Base-by-base conservation (phyloP, 2,329 filamentous ascomycete genomes). In the Alternaria conjuncta region DNA sequence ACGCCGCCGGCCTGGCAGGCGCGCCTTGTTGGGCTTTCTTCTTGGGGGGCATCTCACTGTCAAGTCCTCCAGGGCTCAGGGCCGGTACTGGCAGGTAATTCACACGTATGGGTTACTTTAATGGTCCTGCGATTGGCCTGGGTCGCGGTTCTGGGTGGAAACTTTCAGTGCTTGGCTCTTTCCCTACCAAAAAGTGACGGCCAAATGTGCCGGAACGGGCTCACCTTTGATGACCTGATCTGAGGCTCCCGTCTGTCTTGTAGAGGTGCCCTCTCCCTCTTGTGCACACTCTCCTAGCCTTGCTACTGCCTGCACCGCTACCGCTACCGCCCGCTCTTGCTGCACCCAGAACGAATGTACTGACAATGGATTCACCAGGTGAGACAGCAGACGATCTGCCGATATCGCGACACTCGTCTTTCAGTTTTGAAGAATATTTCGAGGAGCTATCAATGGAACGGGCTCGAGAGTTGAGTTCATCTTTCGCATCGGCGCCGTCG, bases 1-100 rank as follows among this genome's bases (percentile, higher is more conserved):
- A 30, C 49, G 44, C 20, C 12, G 60, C 23, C 8, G 30, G 46
- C 30, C 58, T 65, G 30, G 56, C 18, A 10, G 61, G 30, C 12
- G 61, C 46, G 11, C 65, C 49, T 10, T 60, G 49, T 44, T 67
- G 66, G 44, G 46, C 63, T 58, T 74, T 78, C 55, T 75, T 78
- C 60, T 77, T 80, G 21, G 74, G 73, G 13, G 72, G 64, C 77
- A 80, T 79, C 2, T 23, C 10, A 28, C 18, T 18, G n/a, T 41
- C 36, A 41, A 41, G 36, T 41, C 36, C 36, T 41, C 36, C 36
- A 41, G 36, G 36, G 36, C 36, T 5, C 9, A 6, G n/a, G 4
- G 36, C n/a, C n/a, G n/a, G n/a, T n/a, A 28, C 21, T 20, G 36
- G n/a, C 13, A 12, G 49, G 49, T n/a, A 41, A 23, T 12, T 10